Evolutionary conservation across 192 early-diverging fungal species (phyloP).

Genomic region (Pilaira anomala): DNA sequence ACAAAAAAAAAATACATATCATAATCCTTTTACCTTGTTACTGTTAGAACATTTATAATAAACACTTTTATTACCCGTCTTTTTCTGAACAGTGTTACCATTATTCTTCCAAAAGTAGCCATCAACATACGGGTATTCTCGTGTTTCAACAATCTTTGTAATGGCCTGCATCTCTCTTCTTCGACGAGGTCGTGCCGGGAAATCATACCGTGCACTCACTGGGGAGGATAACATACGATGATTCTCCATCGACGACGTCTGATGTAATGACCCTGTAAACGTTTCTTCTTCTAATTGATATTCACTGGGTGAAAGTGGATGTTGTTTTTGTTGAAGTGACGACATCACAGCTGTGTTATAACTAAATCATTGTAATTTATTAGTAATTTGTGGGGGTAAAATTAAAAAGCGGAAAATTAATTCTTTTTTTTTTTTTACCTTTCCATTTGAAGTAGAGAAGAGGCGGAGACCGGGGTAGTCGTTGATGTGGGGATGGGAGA

Average conservation of each 20-base stretch:
- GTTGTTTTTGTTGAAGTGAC: constrained; percentile 10
- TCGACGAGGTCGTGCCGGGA: constrained; percentile 39
- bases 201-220: not conserved
- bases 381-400: not conserved
- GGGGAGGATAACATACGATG: not conserved
- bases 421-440: no score
- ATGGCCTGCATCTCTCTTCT: constrained; percentile 58
- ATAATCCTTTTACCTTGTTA: constrained; percentile 43
- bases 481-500: constrained; percentile 16
- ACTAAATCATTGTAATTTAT: not conserved
- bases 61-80: constrained; percentile 52
- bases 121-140: constrained; percentile 44
- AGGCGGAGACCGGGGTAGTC: constrained; percentile 14
- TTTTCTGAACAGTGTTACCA: constrained; percentile 55
- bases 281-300: constrained; percentile 1
- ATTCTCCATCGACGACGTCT: not conserved
- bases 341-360: constrained; percentile 7
- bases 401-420: not conserved
- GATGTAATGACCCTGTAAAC: not conserved
- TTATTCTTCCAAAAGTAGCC: constrained; percentile 59
- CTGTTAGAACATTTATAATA: constrained; percentile 61
- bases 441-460: constrained; percentile 19
- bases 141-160: constrained; percentile 54
- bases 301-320: constrained; percentile 3
- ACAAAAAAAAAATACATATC: not conserved